Evolutionary conservation across 306 rosid species (phyloP).

Genomic region (Gleditsia sinensis): DNA sequence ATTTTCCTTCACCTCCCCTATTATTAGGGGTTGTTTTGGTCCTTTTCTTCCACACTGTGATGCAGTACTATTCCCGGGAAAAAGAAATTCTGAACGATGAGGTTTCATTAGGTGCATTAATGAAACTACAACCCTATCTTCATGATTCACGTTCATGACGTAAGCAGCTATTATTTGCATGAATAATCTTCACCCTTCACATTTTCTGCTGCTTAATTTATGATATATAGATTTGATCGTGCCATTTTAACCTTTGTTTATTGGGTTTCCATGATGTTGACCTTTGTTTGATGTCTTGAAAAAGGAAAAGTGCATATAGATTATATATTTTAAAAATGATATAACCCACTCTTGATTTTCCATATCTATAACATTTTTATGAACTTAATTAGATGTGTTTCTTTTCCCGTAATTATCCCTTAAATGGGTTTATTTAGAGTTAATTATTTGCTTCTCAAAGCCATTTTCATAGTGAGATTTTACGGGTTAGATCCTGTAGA

Average conservation of each 20-base stretch:
- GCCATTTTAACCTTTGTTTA: slow-evolving; percentile 19
- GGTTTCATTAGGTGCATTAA: too few relatives aligned
- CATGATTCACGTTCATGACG: slow-evolving; percentile 31
- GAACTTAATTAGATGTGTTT: not conserved
- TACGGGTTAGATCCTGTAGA: slow-evolving; percentile 30
- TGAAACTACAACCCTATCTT: slow-evolving; percentile 6
- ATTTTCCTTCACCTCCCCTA: too few relatives aligned
- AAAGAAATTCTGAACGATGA: too few relatives aligned
- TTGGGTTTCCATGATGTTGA: slow-evolving; percentile 17
- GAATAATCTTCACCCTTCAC: not conserved
- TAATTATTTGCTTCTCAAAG: not conserved
- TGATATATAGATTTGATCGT: slow-evolving; percentile 26
- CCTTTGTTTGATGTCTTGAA: slow-evolving; percentile 32
- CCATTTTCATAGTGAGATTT: not conserved
- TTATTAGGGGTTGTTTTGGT: too few relatives aligned
- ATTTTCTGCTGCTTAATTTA: not conserved
- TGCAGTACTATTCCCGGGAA: too few relatives aligned
- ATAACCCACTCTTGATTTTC: too few relatives aligned
- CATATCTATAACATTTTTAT: too few relatives aligned
- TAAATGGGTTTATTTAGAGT: not conserved
- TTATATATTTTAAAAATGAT: not conserved
- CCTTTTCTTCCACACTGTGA: too few relatives aligned
- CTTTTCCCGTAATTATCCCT: not conserved
- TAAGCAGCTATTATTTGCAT: slow-evolving; percentile 27
- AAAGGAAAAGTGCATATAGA: slow-evolving; percentile 14